A percentile compares a stretch with the other conserved stretches of the same genome.
Evolutionary conservation across 805 yeast species (phyloP).

Genomic region (Tanozyma kutaoensis): DNA sequence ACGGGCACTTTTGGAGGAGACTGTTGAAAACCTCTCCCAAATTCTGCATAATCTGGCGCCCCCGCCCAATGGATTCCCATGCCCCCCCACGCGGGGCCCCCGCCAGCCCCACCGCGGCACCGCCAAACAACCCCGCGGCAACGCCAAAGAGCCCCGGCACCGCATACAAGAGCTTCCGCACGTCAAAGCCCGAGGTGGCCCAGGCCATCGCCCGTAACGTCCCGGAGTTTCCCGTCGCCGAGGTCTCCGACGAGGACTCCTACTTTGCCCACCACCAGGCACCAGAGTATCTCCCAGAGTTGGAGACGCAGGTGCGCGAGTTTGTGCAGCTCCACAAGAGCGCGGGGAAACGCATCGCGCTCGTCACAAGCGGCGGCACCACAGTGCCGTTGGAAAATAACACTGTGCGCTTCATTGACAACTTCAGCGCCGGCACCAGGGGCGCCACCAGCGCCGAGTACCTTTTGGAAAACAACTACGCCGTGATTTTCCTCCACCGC

Average conservation of each 20-base stretch:
- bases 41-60: too few relatives aligned
- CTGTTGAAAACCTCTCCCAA: too few relatives aligned
- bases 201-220: constrained; percentile 71
- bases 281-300: constrained; percentile 58
- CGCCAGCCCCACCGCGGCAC: too few relatives aligned
- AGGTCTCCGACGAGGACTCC: constrained; percentile 53
- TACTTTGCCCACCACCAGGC: constrained; percentile 64
- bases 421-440: constrained; percentile 94
- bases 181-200: constrained; percentile 56
- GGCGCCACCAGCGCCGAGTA: constrained; percentile 95
- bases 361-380: constrained; percentile 95
- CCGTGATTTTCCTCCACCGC: constrained; percentile 85
- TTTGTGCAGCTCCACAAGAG: constrained; percentile 48
- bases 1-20: too few relatives aligned
- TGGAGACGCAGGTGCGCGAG: constrained; percentile 40
- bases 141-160: too few relatives aligned
- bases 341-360: constrained; percentile 42
- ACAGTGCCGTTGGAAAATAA: constrained; percentile 96
- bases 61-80: too few relatives aligned
- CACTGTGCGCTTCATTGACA: constrained; percentile 93
- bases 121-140: too few relatives aligned
- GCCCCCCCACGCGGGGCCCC: too few relatives aligned
- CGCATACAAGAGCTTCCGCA: too few relatives aligned
- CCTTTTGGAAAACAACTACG: constrained; percentile 73
- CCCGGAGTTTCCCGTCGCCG: constrained; percentile 72